A percentile compares a stretch with the other conserved stretches of the same genome.
These are phyloP conservation scores for Solanum paucissectum DNA, from an alignment of 257 asterid genomes.

Conservation along the genomic window DNA sequence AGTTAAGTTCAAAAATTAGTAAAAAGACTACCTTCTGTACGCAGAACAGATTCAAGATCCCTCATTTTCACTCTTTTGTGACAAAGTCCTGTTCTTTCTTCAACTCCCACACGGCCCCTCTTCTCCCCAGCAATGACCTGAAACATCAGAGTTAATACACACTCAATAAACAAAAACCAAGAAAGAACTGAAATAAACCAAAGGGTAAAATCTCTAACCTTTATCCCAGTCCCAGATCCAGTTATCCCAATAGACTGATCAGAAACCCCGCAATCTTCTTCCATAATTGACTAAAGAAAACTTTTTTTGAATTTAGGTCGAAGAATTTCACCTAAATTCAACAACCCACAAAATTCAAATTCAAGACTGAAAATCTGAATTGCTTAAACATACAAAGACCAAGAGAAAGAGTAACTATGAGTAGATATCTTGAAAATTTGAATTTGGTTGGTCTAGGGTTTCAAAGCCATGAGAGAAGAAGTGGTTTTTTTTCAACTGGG, in stretches of 20 bases:
- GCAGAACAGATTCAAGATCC: constrained; percentile 27
- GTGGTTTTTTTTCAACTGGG: neutral
- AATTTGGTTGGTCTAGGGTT: neutral
- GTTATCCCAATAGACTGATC: constrained; percentile 3
- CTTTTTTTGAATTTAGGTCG: neutral
- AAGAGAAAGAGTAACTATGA: neutral
- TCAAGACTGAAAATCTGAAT: neutral
- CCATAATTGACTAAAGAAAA: neutral
- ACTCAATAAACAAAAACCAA: neutral
- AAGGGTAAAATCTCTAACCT: constrained; percentile 1
- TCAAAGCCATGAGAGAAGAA: neutral
- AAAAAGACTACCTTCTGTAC: constrained; percentile 16
- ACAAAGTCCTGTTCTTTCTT: constrained; percentile 14
- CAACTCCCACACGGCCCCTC: constrained; percentile 14
- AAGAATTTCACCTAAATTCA: neutral
- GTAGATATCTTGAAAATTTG: neutral
- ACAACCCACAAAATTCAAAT: constrained; percentile 1
- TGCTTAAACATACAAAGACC: neutral
- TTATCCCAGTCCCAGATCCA: constrained; percentile 17
- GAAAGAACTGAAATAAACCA: neutral
- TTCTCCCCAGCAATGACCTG: constrained; percentile 26
- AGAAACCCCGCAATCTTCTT: constrained; percentile 1
- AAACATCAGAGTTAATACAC: neutral
- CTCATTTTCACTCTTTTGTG: constrained; percentile 22
- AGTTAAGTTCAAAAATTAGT: neutral